These are phyloP conservation scores for Coemansia sp. DNA, from an alignment of 192 early-diverging fungal genomes.

Conservation along the genomic window DNA sequence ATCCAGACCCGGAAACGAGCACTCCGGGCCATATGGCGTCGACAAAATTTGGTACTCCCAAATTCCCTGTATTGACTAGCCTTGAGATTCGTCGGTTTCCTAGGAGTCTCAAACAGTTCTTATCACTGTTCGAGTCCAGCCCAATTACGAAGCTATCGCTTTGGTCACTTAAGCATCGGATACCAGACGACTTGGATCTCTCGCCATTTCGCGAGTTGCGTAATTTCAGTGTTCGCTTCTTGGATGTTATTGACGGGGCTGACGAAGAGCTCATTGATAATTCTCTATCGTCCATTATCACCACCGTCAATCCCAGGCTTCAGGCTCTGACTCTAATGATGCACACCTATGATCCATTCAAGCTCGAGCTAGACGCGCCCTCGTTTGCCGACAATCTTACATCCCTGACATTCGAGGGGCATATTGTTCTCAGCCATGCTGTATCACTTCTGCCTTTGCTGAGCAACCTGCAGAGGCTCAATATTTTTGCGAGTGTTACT, in stretches of 20 bases:
- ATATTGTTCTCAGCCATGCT: too few relatives aligned
- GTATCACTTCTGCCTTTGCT: too few relatives aligned
- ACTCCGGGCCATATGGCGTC: constrained; percentile 1
- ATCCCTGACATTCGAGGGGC: too few relatives aligned
- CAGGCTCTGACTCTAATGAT: constrained; percentile 9
- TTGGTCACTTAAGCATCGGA: constrained; percentile 4
- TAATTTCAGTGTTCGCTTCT: constrained; percentile 8
- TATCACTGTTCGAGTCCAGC: constrained; percentile 14
- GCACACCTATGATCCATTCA: neutral
- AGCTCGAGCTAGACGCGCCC: neutral
- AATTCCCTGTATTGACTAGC: neutral
- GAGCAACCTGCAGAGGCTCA: neutral
- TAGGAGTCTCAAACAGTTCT: neutral
- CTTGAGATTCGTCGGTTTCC: constrained; percentile 23
- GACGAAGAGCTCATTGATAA: neutral
- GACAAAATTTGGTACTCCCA: constrained; percentile 1
- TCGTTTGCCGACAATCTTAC: too few relatives aligned
- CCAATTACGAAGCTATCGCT: constrained; percentile 10
- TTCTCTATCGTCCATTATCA: neutral
- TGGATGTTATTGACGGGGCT: neutral
- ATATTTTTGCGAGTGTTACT: neutral
- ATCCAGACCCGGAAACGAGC: neutral
- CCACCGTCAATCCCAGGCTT: neutral
- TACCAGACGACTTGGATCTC: neutral
- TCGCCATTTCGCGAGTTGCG: constrained; percentile 7